Evolutionary conservation across 768 basidiomycete species (phyloP).

Genomic region (Filobasidium floriforme): DNA sequence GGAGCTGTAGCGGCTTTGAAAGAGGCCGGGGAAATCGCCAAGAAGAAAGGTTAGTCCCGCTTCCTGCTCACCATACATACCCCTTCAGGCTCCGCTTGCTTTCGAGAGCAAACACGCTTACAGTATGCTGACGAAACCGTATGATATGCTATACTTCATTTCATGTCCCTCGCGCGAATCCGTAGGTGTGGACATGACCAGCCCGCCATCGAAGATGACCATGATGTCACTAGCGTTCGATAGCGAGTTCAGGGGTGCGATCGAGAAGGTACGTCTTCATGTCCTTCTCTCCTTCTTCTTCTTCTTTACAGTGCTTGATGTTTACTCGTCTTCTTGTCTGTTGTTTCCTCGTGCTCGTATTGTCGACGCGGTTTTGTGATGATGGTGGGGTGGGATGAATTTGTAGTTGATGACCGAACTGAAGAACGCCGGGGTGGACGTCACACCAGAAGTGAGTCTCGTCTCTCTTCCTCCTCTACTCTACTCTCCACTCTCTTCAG

Average conservation of each 20-base stretch:
- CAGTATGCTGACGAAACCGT: not conserved
- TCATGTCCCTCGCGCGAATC: too few relatives aligned
- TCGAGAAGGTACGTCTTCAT: conserved; percentile 22
- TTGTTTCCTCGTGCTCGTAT: not conserved
- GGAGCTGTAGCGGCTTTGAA: conserved; percentile 35
- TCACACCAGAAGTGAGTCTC: conserved; percentile 27
- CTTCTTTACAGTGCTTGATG: too few relatives aligned
- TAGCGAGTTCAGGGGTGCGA: conserved; percentile 33
- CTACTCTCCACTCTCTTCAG: not conserved
- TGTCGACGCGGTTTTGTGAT: not conserved
- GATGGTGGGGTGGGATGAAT: too few relatives aligned
- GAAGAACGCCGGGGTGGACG: conserved; percentile 35
- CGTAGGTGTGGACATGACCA: conserved; percentile 33
- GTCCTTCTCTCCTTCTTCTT: too few relatives aligned
- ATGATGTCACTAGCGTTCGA: conserved; percentile 37
- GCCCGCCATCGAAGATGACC: conserved; percentile 31
- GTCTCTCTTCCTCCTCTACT: not conserved
- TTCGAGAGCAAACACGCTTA: too few relatives aligned
- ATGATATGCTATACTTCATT: too few relatives aligned
- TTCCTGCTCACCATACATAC: too few relatives aligned
- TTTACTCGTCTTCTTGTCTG: not conserved
- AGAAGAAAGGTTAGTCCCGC: conserved; percentile 33
- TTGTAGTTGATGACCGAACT: conserved; percentile 27
- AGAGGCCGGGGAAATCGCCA: conserved; percentile 29
- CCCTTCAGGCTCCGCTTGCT: too few relatives aligned